A percentile compares a stretch with the other conserved stretches of the same genome.
Conservation (phyloP, 108 stramenopile species). For the Epithemia pelagica region DNA sequence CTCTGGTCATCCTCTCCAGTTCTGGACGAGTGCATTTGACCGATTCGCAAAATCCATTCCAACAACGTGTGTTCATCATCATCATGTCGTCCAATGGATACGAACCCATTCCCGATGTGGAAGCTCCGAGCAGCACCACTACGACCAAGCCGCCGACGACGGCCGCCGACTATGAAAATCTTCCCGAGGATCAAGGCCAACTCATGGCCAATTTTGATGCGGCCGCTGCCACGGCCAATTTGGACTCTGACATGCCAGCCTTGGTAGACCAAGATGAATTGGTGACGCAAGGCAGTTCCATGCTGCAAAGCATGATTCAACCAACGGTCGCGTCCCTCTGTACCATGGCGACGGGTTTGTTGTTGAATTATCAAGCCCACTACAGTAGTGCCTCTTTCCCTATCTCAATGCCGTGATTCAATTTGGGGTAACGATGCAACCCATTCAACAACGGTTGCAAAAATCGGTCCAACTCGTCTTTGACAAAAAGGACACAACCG, state of each 20-base stretch:
- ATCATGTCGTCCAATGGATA: conserved; percentile 9
- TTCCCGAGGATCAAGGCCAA: not conserved
- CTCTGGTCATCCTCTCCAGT: too few species aligned
- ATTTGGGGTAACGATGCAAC: not conserved
- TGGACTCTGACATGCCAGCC: not conserved
- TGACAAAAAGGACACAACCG: conserved; percentile 1
- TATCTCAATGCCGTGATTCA: conserved; percentile 7
- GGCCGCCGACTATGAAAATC: not conserved
- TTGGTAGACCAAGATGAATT: not conserved
- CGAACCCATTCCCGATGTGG: conserved; percentile 10
- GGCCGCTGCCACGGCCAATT: not conserved
- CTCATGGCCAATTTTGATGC: not conserved
- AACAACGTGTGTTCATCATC: too few species aligned
- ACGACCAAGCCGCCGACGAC: not conserved
- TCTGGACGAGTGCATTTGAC: too few species aligned
- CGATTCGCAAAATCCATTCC: too few species aligned
- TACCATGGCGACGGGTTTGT: conserved; percentile 5
- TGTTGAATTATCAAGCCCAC: conserved; percentile 1
- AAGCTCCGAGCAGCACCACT: not conserved
- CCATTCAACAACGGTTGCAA: conserved; percentile 10
- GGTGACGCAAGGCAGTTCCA: conserved; percentile 7
- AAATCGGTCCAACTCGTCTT: conserved; percentile 2
- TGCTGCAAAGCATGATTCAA: not conserved
- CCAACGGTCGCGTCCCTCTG: conserved; percentile 8
- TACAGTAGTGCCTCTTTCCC: conserved; percentile 3